Conservation (phyloP, 306 rosid species). For the Castanopsis chinensis region DNA sequence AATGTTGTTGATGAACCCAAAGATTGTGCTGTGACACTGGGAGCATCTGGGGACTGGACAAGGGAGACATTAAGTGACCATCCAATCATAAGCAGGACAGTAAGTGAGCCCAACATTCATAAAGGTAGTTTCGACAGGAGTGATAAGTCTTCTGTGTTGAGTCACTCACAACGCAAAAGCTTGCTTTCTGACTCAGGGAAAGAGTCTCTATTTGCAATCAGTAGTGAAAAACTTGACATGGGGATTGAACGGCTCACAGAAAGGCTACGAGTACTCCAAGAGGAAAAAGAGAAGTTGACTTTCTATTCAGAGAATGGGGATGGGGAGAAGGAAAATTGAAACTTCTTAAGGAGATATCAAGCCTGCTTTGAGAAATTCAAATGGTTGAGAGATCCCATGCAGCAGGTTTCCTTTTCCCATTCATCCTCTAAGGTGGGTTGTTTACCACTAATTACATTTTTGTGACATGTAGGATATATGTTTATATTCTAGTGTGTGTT, state of each 20-base stretch:
- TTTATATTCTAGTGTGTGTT: conserved; percentile 12
- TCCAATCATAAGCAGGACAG: conserved; percentile 17
- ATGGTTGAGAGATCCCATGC: conserved; percentile 30
- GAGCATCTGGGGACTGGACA: conserved; percentile 18
- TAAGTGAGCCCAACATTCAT: conserved; percentile 1
- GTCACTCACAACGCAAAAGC: conserved; percentile 21
- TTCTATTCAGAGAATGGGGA: conserved; percentile 33
- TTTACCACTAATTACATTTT: neutral
- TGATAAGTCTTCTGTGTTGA: neutral
- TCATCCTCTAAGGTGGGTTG: conserved; percentile 51
- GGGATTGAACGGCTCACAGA: conserved; percentile 45
- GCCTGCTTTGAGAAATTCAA: conserved; percentile 32
- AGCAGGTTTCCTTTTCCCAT: conserved; percentile 40
- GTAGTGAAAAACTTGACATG: conserved; percentile 28
- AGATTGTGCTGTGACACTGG: conserved; percentile 17
- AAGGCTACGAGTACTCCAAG: conserved; percentile 39
- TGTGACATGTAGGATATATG: neutral
- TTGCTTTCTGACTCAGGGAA: conserved; percentile 22
- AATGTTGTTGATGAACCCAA: conserved; percentile 26
- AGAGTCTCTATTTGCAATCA: conserved; percentile 32
- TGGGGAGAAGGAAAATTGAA: conserved; percentile 35
- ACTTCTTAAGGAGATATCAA: conserved; percentile 42
- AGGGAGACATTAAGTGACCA: conserved; percentile 5
- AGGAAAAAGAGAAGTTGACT: conserved; percentile 35
- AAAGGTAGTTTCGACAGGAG: neutral